Conservation (phyloP, 441 rosid species). For the Pelargonium cotyledonis region DNA sequence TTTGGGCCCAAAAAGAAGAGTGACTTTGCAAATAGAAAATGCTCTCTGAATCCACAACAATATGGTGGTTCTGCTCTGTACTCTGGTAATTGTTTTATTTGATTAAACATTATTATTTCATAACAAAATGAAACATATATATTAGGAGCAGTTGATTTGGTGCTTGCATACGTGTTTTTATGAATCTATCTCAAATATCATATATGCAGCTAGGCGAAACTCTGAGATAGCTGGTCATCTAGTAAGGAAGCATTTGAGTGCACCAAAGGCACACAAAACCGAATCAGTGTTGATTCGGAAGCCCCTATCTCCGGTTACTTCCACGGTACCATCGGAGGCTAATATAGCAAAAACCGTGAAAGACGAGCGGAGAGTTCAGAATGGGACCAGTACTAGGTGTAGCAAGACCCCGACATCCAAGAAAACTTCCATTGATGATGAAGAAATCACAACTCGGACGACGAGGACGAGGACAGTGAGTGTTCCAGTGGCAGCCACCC, state of each 20-base stretch:
- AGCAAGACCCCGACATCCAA: conserved; percentile 27
- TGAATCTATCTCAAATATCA: neutral
- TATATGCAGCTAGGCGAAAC: conserved; percentile 38
- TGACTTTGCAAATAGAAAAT: neutral
- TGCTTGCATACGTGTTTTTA: neutral
- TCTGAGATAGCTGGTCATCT: conserved; percentile 43
- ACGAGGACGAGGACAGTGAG: neutral
- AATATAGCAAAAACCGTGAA: conserved; percentile 29
- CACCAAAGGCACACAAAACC: conserved; percentile 25
- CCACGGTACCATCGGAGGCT: conserved; percentile 42
- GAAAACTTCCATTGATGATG: conserved; percentile 31
- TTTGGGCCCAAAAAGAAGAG: conserved; percentile 32
- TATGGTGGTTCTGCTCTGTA: neutral
- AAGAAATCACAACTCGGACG: conserved; percentile 56
- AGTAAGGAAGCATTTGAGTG: conserved; percentile 31
- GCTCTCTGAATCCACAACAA: neutral
- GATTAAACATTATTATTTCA: neutral
- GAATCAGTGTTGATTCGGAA: conserved; percentile 58
- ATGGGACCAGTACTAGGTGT: conserved; percentile 24
- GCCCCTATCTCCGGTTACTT: conserved; percentile 73
- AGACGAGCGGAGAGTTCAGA: conserved; percentile 23
- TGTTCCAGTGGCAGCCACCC: conserved; percentile 41
- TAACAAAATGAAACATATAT: neutral
- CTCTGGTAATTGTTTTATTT: neutral
- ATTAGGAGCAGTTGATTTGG: neutral